phyloP scores from a whole-genome alignment of 768 basidiomycete genomes.

The Leccinum subgranulosum region DNA sequence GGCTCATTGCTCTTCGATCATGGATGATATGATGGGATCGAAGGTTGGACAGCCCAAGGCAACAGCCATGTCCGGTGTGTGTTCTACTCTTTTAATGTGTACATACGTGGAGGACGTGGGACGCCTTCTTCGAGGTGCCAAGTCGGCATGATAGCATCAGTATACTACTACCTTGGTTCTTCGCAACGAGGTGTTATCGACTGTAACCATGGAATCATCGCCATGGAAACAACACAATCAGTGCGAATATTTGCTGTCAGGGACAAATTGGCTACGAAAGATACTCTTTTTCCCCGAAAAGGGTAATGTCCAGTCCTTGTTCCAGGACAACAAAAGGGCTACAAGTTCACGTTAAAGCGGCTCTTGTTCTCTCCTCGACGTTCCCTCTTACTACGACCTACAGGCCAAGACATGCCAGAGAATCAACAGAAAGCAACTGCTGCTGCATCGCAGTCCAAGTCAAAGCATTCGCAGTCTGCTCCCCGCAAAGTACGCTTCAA shows the following conservation, averaged over 20 bases:
- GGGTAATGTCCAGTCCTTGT: slow-evolving; percentile 12
- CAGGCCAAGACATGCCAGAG: slow-evolving; percentile 28
- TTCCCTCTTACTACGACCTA: neutral
- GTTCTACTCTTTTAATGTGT: too few species aligned
- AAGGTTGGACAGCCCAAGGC: neutral
- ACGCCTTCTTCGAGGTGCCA: neutral
- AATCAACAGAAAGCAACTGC: slow-evolving; percentile 14
- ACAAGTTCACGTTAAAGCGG: slow-evolving; percentile 5
- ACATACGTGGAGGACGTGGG: neutral
- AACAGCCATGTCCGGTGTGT: neutral
- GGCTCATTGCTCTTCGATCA: neutral
- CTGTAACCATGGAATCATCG: neutral
- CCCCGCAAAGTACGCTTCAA: slow-evolving; percentile 88
- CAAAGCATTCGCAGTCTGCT: slow-evolving; percentile 51
- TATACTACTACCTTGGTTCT: too few species aligned
- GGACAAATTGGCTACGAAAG: neutral
- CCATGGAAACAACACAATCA: neutral
- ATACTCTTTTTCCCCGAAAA: neutral
- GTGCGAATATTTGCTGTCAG: neutral
- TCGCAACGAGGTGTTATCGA: neutral
- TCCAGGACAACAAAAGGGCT: slow-evolving; percentile 19
- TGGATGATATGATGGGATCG: neutral
- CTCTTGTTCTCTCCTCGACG: slow-evolving; percentile 15
- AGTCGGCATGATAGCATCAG: too few species aligned
- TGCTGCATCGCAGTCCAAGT: slow-evolving; percentile 27